phyloP scores from a whole-genome alignment of 2,329 filamentous ascomycete species.

The Colletotrichum endophyticum region DNA sequence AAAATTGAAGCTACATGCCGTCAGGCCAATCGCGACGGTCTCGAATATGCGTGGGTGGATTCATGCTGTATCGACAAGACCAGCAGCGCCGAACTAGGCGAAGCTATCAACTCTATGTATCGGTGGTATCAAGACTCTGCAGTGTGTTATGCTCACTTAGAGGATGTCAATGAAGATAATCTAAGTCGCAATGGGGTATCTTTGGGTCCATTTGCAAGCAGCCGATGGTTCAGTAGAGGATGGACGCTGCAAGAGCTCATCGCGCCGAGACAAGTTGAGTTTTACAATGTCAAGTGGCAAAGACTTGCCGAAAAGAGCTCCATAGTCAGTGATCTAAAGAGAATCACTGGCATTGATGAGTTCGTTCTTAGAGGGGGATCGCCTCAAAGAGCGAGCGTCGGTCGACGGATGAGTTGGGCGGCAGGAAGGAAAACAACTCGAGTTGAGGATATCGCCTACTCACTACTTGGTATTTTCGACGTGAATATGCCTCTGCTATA shows the following conservation, averaged over 20 bases:
- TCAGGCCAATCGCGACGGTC: neutral
- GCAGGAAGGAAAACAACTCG: slow-evolving; percentile 25
- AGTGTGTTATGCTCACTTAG: slow-evolving; percentile 37
- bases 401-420: slow-evolving; percentile 32
- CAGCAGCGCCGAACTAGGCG: slow-evolving; percentile 33
- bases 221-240: neutral
- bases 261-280: neutral
- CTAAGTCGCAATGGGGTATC: slow-evolving; percentile 1
- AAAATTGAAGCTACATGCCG: neutral
- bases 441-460: slow-evolving; percentile 29
- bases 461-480: slow-evolving; percentile 29
- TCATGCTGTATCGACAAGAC: slow-evolving; percentile 39
- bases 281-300: neutral
- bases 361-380: neutral
- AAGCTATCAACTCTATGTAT: slow-evolving; percentile 33
- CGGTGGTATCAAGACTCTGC: slow-evolving; percentile 37
- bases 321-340: neutral
- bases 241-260: slow-evolving; percentile 1
- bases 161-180: slow-evolving; percentile 22
- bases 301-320: neutral
- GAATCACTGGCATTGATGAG: neutral
- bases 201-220: neutral
- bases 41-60: slow-evolving; percentile 40
- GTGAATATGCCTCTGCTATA: slow-evolving; percentile 31
- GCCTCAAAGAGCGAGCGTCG: slow-evolving; percentile 20